A percentile compares a stretch with the other conserved stretches of the same genome.
Evolutionary conservation across 2,329 filamentous ascomycete genomes (phyloP).

Genomic region (Coniella lustricola): DNA sequence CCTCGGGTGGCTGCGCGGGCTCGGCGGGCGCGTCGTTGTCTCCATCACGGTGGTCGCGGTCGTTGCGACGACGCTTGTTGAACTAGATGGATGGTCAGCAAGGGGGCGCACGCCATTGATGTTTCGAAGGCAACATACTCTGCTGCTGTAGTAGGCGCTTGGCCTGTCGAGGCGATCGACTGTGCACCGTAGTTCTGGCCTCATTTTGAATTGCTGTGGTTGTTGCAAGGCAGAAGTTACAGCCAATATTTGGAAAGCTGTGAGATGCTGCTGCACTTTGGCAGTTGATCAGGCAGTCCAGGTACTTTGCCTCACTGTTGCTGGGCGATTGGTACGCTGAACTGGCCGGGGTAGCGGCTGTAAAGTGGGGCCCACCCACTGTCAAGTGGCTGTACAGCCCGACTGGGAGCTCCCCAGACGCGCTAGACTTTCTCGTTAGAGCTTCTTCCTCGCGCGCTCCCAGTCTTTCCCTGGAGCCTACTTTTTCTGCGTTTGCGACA

Average conservation of each 20-base stretch:
- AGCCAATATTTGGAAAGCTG: constrained; percentile 3
- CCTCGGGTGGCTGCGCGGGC: constrained; percentile 54
- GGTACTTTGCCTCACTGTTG: no score
- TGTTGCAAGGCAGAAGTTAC: constrained; percentile 5
- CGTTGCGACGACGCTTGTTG: constrained; percentile 66
- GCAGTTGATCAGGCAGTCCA: no score
- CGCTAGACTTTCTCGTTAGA: constrained; percentile 14
- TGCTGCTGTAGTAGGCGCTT: constrained; percentile 84
- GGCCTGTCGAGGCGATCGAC: constrained; percentile 90
- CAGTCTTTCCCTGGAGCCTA: constrained; percentile 3
- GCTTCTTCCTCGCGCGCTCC: constrained; percentile 4
- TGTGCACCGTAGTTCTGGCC: constrained; percentile 52
- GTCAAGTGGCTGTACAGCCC: no score
- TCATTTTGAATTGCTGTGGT: constrained; percentile 36
- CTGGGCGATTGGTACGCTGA: not conserved
- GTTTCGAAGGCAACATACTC: constrained; percentile 47
- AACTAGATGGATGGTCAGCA: constrained; percentile 15
- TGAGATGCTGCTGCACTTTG: not conserved
- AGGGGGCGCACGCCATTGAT: constrained; percentile 7
- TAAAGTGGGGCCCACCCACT: not conserved
- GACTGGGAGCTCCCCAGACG: constrained; percentile 7
- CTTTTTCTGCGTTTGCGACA: constrained; percentile 6
- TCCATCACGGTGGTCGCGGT: constrained; percentile 51
- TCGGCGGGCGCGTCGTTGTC: constrained; percentile 41
- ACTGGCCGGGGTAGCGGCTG: not conserved